Evolutionary conservation across 495 filamentous ascomycete genomes (phyloP).

Genomic region (Hyaloscypha bicolor): DNA sequence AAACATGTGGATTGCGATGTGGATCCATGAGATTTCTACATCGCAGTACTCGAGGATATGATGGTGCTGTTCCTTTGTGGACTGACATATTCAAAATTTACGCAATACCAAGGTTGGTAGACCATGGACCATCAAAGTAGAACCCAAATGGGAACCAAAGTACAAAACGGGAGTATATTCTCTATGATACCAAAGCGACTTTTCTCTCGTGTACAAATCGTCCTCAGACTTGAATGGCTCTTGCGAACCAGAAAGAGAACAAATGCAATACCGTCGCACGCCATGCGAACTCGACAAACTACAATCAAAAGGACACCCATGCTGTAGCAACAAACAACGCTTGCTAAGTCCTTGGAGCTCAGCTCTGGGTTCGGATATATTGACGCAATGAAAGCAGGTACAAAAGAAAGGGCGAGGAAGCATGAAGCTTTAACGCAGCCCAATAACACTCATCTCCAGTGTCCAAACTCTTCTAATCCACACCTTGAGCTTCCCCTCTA

Average conservation of each 20-base stretch:
- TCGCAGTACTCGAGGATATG: background rate
- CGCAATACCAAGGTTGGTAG: too few relatives aligned
- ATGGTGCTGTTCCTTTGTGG: background rate
- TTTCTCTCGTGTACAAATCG: slow-evolving; percentile 16
- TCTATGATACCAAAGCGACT: slow-evolving; percentile 17
- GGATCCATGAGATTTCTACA: background rate
- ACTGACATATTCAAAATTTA: too few relatives aligned
- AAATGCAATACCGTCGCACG: slow-evolving; percentile 8
- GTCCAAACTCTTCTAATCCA: slow-evolving; percentile 99
- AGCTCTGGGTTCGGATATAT: slow-evolving; percentile 12
- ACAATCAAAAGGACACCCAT: slow-evolving; percentile 2
- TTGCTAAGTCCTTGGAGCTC: slow-evolving; percentile 8
- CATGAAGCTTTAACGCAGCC: slow-evolving; percentile 60
- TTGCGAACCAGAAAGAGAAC: background rate
- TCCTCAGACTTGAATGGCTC: background rate
- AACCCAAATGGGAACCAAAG: background rate
- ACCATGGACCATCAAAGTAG: background rate
- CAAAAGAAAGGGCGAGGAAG: slow-evolving; percentile 7
- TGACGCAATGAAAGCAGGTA: background rate
- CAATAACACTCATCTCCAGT: slow-evolving; percentile 97
- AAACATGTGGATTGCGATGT: background rate
- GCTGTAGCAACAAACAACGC: slow-evolving; percentile 15
- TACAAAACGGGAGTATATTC: slow-evolving; percentile 4
- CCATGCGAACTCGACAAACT: slow-evolving; percentile 9
- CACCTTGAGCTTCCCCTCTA: slow-evolving; percentile 91